Evolutionary conservation across 169 alveolate species (phyloP).

Genomic region (Cryptosporidium viatorum): DNA sequence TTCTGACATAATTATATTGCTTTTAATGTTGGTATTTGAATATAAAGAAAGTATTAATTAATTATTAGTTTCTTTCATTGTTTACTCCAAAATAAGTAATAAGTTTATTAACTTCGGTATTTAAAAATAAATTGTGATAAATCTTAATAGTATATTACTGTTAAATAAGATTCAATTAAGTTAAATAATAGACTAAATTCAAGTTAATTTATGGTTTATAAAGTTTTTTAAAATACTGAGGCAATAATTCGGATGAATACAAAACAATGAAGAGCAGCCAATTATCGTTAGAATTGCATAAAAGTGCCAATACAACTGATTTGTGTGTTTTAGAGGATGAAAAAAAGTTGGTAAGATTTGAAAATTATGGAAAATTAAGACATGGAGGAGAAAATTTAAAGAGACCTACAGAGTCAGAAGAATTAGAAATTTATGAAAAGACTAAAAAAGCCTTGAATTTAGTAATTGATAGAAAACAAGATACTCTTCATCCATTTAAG

Average conservation of each 20-base stretch:
- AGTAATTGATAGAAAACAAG: slow-evolving; percentile 77
- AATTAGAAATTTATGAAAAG: slow-evolving; percentile 80
- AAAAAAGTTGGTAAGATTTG: not conserved
- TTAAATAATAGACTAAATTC: too few relatives aligned
- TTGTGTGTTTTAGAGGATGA: not conserved
- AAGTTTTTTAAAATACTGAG: too few relatives aligned
- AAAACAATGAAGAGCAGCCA: not conserved
- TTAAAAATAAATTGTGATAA: not conserved
- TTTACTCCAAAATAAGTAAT: not conserved
- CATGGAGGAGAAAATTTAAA: slow-evolving; percentile 55
- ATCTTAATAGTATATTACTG: too few relatives aligned
- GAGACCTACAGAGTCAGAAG: slow-evolving; percentile 85
- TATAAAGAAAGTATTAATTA: not conserved
- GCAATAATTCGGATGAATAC: not conserved
- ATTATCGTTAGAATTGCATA: not conserved
- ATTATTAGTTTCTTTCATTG: not conserved
- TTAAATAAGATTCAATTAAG: too few relatives aligned
- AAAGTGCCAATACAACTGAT: not conserved
- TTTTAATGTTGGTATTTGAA: not conserved
- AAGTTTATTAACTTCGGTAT: not conserved
- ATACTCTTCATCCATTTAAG: slow-evolving; percentile 45
- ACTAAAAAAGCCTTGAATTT: slow-evolving; percentile 84
- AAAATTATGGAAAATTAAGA: not conserved
- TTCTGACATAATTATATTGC: not conserved
- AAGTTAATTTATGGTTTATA: not conserved